Evolutionary conservation across 148 eudicot genomes (phyloP).

Genomic region (Amaranthus cruentus): DNA sequence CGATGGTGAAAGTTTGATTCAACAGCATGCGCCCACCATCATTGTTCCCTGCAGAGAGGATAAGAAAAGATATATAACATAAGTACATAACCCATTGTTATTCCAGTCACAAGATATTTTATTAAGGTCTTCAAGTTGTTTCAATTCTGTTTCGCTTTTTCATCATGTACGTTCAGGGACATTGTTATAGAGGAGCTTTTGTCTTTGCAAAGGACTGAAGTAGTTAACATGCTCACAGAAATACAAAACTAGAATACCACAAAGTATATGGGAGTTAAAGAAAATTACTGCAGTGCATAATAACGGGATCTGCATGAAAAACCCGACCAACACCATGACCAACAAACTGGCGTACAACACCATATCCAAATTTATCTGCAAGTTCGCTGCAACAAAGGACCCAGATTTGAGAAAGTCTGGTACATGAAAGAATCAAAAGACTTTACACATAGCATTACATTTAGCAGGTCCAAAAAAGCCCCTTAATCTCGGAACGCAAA

Average conservation of each 20-base stretch:
- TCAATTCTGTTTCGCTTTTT: neutral
- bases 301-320: slow-evolving; percentile 89
- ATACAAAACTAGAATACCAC: neutral
- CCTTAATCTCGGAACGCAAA: neutral
- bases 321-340: slow-evolving; percentile 96
- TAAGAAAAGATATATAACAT: slow-evolving; percentile 11
- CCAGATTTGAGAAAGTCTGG: neutral
- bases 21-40: slow-evolving; percentile 74
- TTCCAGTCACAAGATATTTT: neutral
- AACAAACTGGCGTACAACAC: slow-evolving; percentile 87
- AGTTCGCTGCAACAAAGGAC: slow-evolving; percentile 48
- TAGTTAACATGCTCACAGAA: neutral
- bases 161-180: neutral
- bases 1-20: slow-evolving; percentile 94
- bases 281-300: slow-evolving; percentile 68
- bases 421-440: neutral
- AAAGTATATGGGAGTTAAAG: slow-evolving; percentile 20
- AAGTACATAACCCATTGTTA: neutral
- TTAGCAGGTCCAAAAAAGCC: neutral
- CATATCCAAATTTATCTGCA: slow-evolving; percentile 79
- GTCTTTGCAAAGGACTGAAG: neutral
- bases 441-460: neutral
- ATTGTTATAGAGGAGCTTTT: neutral
- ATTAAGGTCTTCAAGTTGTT: neutral
- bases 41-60: slow-evolving; percentile 56